These are phyloP conservation scores for Scalesia atractyloides DNA, from an alignment of 129 eudicot genomes.

Conservation along the genomic window DNA sequence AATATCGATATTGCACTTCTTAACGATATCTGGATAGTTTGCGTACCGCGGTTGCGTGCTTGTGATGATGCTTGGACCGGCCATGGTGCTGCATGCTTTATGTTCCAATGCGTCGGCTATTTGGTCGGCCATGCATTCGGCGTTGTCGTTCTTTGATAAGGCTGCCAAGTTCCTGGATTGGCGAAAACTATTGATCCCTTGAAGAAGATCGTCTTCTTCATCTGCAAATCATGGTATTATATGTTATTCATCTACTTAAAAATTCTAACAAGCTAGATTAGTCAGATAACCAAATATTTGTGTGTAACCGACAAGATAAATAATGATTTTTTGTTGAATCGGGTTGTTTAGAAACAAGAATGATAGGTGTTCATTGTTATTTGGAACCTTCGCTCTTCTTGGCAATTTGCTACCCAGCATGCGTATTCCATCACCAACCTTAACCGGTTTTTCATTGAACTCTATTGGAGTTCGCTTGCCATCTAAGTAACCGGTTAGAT, in stretches of 20 bases:
- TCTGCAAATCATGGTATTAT: slow-evolving; percentile 36
- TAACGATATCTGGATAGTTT: slow-evolving; percentile 39
- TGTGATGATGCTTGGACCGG: slow-evolving; percentile 36
- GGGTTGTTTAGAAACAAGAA: too few species aligned
- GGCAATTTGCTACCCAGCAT: too few species aligned
- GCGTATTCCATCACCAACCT: too few species aligned
- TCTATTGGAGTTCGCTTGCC: too few species aligned
- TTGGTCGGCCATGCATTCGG: slow-evolving; percentile 71
- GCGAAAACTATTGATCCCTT: slow-evolving; percentile 76
- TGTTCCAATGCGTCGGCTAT: slow-evolving; percentile 54
- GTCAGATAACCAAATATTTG: background rate
- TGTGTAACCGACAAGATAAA: too few species aligned
- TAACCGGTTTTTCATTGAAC: too few species aligned
- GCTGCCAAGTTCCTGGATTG: slow-evolving; percentile 35
- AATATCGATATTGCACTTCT: slow-evolving; percentile 53
- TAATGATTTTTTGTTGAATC: too few species aligned
- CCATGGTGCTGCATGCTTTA: slow-evolving; percentile 40
- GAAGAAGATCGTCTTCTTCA: slow-evolving; percentile 73
- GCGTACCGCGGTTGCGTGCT: slow-evolving; percentile 35
- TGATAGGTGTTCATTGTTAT: too few species aligned
- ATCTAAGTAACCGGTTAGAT: too few species aligned
- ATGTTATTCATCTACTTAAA: background rate
- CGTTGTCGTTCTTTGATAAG: slow-evolving; percentile 58
- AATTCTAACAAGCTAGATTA: background rate
- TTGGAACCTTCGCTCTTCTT: too few species aligned